Percentiles rank a stretch among this genome's conserved stretches.
Evolutionary conservation across 2,329 filamentous ascomycete species (phyloP).

Genomic region (Arthrobotrys sphaeroides): DNA sequence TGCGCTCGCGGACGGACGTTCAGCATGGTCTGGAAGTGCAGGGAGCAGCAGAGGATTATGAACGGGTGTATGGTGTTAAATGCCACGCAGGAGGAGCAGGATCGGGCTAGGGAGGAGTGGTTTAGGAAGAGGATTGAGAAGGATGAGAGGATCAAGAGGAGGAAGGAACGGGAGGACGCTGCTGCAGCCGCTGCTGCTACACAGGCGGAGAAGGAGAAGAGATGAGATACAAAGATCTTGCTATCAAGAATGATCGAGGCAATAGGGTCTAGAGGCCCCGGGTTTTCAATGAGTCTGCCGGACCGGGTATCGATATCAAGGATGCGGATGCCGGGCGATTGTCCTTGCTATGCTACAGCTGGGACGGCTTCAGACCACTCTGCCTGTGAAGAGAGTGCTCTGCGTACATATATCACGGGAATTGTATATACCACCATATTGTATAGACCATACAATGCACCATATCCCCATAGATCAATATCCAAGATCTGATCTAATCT

Average conservation of each 20-base stretch:
- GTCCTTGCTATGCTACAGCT: not conserved
- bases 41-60: constrained; percentile 81
- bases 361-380: not conserved
- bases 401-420: constrained; percentile 42
- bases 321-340: not conserved
- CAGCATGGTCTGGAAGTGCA: constrained; percentile 86
- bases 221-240: not conserved
- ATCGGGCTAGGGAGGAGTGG: constrained; percentile 92
- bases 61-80: constrained; percentile 91
- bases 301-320: not conserved
- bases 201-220: constrained; percentile 12
- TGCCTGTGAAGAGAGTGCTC: not conserved
- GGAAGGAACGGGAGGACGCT: constrained; percentile 42
- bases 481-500: not conserved
- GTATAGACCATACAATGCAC: constrained; percentile 16
- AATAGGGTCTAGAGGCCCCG: not conserved
- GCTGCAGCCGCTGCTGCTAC: constrained; percentile 2
- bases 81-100: constrained; percentile 84
- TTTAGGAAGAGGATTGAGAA: constrained; percentile 80
- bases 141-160: constrained; percentile 35
- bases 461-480: not conserved
- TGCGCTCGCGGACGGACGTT: constrained; percentile 88
- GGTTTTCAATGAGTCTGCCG: not conserved
- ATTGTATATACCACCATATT: constrained; percentile 34
- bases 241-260: not conserved